Evolutionary conservation across 2,329 filamentous ascomycete species (phyloP).

Genomic region (Tolypocladium album): DNA sequence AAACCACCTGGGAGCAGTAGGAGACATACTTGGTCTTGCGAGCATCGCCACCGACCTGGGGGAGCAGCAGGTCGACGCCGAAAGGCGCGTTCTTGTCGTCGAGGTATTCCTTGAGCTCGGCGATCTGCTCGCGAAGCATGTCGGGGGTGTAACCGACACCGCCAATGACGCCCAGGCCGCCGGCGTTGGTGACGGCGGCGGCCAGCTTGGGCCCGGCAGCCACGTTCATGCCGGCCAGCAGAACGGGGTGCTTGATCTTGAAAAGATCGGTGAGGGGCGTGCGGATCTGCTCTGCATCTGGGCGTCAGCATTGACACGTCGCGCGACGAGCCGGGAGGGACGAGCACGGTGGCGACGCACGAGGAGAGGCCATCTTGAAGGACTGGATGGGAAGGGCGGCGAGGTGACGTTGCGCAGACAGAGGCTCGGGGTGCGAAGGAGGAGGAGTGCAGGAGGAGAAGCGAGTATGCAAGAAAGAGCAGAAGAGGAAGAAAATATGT

Average conservation of each 20-base stretch:
- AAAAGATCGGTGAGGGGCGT: slow-evolving; percentile 92
- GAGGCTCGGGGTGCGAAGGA: background rate
- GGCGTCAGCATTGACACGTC: background rate
- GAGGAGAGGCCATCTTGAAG: slow-evolving; percentile 63
- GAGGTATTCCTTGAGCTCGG: slow-evolving; percentile 82
- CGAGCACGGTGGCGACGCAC: slow-evolving; percentile 39
- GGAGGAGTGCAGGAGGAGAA: background rate
- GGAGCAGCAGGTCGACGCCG: slow-evolving; percentile 85
- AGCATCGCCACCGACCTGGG: slow-evolving; percentile 87
- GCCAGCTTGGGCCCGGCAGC: slow-evolving; percentile 93
- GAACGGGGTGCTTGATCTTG: slow-evolving; percentile 92
- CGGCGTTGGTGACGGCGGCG: slow-evolving; percentile 92
- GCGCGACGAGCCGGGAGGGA: background rate
- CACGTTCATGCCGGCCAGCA: slow-evolving; percentile 98
- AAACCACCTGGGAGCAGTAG: background rate
- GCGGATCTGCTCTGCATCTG: slow-evolving; percentile 48
- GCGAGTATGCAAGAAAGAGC: background rate
- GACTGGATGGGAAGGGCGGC: slow-evolving; percentile 1
- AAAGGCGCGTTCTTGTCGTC: slow-evolving; percentile 90
- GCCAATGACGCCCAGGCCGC: slow-evolving; percentile 91
- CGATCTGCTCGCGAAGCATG: slow-evolving; percentile 91
- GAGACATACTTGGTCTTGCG: slow-evolving; percentile 74
- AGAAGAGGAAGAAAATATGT: background rate
- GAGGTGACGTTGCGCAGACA: background rate
- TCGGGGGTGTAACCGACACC: slow-evolving; percentile 94